Percentiles rank a stretch among this genome's conserved stretches.
Conservation (phyloP, 257 asterid genomes). For the Forsythia suspensa region DNA sequence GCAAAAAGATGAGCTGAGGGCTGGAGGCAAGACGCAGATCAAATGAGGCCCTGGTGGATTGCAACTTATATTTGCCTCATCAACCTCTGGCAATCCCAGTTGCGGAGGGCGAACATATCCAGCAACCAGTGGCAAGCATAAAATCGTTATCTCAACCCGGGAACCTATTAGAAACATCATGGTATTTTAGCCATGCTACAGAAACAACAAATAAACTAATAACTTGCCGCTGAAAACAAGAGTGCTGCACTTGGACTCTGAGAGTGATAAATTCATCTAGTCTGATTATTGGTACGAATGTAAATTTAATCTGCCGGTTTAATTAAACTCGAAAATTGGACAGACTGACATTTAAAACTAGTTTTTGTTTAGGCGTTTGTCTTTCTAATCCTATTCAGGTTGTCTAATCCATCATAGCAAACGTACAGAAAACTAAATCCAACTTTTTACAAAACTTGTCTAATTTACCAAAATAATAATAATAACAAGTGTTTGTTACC, state of each 20-base stretch:
- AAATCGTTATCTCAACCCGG: constrained; percentile 66
- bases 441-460: too few relatives aligned
- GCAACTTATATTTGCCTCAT: constrained; percentile 74
- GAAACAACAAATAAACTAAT: background rate
- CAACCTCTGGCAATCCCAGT: constrained; percentile 72
- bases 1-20: constrained; percentile 92
- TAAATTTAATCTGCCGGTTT: background rate
- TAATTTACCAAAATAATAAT: too few relatives aligned
- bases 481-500: background rate
- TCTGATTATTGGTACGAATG: background rate
- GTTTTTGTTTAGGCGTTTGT: background rate
- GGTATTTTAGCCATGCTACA: constrained; percentile 9
- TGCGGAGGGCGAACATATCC: constrained; percentile 96
- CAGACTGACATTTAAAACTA: background rate
- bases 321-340: background rate
- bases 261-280: background rate
- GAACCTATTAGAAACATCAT: constrained; percentile 58
- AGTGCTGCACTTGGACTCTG: background rate
- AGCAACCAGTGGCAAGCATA: constrained; percentile 89
- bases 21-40: constrained; percentile 88
- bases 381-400: background rate
- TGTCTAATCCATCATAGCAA: background rate
- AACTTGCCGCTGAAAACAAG: background rate
- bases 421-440: background rate
- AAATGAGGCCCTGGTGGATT: constrained; percentile 95